phyloP scores from a whole-genome alignment of 805 yeast genomes.

The Teunomyces panamensis region DNA sequence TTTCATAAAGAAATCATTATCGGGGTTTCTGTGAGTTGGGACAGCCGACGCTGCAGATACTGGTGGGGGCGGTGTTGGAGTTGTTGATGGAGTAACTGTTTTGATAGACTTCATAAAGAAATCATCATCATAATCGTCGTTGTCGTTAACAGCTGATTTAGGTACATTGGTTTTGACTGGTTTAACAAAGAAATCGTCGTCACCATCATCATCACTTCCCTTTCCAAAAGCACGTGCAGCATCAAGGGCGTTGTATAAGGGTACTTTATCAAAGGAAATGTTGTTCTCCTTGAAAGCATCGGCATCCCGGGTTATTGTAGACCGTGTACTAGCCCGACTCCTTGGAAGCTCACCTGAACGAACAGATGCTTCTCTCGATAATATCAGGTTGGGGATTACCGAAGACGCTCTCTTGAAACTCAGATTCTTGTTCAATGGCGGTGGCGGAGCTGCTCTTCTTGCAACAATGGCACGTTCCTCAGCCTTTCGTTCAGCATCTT shows the following conservation, averaged over 20 bases:
- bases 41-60: neutral
- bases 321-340: slow-evolving; percentile 4
- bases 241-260: slow-evolving; percentile 23
- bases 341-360: slow-evolving; percentile 4
- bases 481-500: slow-evolving; percentile 11
- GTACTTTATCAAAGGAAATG: slow-evolving; percentile 73
- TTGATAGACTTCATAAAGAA: slow-evolving; percentile 14
- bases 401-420: slow-evolving; percentile 11
- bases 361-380: slow-evolving; percentile 1
- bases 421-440: slow-evolving; percentile 39
- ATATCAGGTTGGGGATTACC: neutral
- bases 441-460: slow-evolving; percentile 68
- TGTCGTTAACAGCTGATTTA: neutral
- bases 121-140: slow-evolving; percentile 9
- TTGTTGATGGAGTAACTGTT: neutral
- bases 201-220: slow-evolving; percentile 11
- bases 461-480: slow-evolving; percentile 49
- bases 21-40: neutral
- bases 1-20: slow-evolving; percentile 6
- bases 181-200: slow-evolving; percentile 15
- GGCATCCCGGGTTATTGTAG: slow-evolving; percentile 8
- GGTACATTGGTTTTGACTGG: slow-evolving; percentile 3
- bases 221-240: slow-evolving; percentile 18
- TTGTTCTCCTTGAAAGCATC: slow-evolving; percentile 69
- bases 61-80: no score